phyloP scores from a whole-genome alignment of 306 rosid species.

The Rubus parviflorus region DNA sequence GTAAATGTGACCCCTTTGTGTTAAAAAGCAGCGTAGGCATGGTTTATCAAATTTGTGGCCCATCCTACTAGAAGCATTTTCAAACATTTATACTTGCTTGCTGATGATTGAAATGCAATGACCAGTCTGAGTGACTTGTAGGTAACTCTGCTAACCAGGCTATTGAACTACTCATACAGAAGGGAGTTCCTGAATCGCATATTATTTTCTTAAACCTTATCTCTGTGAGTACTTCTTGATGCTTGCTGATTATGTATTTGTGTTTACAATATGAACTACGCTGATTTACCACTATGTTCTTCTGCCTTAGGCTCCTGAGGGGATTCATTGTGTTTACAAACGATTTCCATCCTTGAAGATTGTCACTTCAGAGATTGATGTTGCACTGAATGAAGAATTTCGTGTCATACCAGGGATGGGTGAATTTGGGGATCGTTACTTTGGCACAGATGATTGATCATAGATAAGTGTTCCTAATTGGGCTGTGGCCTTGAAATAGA shows the following conservation, averaged over 20 bases:
- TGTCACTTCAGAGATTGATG: conserved; percentile 96
- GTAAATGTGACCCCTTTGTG: too few relatives aligned
- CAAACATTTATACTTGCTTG: neutral
- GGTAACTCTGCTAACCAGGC: conserved; percentile 99
- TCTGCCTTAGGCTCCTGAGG: conserved; percentile 84
- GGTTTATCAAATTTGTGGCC: neutral
- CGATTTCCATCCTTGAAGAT: conserved; percentile 86
- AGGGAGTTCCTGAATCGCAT: conserved; percentile 95
- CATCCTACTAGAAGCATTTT: neutral
- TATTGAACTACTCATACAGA: conserved; percentile 81
- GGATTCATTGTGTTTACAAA: conserved; percentile 84
- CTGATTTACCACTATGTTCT: conserved; percentile 8
- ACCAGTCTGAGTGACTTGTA: conserved; percentile 33
- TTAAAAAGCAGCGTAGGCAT: too few relatives aligned
- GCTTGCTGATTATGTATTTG: conserved; percentile 8
- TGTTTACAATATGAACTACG: neutral
- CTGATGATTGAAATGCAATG: conserved; percentile 20
- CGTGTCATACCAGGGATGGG: conserved; percentile 95
- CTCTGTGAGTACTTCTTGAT: conserved; percentile 64
- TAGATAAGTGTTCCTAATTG: neutral
- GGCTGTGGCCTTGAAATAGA: conserved; percentile 14
- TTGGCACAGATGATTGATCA: conserved; percentile 72
- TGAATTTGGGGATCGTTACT: conserved; percentile 94
- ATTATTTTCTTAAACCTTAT: conserved; percentile 89
- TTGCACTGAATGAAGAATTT: conserved; percentile 64